Evolutionary conservation across 2,329 filamentous ascomycete species (phyloP).

Genomic region (Paramyrothecium roridum): DNA sequence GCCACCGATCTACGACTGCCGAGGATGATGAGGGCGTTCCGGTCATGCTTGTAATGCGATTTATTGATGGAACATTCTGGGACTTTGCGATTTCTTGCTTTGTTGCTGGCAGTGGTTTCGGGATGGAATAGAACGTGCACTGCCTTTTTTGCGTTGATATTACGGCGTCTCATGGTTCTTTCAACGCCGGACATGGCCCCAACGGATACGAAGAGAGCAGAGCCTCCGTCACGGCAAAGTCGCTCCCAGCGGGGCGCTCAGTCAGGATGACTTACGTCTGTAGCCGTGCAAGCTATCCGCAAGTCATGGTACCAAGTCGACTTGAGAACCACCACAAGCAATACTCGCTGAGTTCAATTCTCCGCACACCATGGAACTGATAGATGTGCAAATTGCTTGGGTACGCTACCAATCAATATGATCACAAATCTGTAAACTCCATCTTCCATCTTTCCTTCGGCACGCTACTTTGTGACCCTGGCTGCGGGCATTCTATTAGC

Average conservation of each 20-base stretch:
- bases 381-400: not conserved
- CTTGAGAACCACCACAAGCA: not conserved
- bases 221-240: not conserved
- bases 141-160: not conserved
- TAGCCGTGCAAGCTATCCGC: too few species aligned
- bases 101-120: slow-evolving; percentile 13
- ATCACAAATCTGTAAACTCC: too few species aligned
- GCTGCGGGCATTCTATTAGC: too few species aligned
- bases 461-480: too few species aligned
- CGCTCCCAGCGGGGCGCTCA: too few species aligned
- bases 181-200: not conserved
- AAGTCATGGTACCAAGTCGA: not conserved
- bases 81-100: slow-evolving; percentile 19
- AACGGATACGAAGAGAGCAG: not conserved
- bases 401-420: not conserved
- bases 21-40: slow-evolving; percentile 31
- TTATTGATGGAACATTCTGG: slow-evolving; percentile 18
- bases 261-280: too few species aligned
- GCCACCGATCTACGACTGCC: slow-evolving; percentile 13
- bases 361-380: not conserved
- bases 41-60: slow-evolving; percentile 24
- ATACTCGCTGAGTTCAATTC: not conserved
- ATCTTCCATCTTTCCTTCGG: too few species aligned
- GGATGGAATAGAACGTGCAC: slow-evolving; percentile 14
- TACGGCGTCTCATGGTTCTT: not conserved